Conservation (phyloP, 2,329 filamentous ascomycete genomes). For the Aureobasidium musti region DNA sequence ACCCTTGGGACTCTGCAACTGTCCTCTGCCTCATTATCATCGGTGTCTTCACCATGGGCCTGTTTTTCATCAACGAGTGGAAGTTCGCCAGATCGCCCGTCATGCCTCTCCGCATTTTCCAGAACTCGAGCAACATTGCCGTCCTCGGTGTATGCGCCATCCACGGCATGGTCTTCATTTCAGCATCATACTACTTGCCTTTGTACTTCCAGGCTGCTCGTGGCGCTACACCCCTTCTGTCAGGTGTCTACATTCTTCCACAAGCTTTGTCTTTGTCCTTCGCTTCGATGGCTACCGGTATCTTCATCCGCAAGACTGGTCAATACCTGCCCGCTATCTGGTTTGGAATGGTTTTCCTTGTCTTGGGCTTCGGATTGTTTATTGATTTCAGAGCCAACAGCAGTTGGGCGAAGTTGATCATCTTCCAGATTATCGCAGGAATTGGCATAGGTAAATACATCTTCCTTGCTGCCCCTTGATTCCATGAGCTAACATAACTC, state of each 20-base stretch:
- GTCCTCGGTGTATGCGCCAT: slow-evolving; percentile 67
- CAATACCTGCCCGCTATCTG: slow-evolving; percentile 57
- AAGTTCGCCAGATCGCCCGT: slow-evolving; percentile 74
- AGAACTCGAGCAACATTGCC: slow-evolving; percentile 64
- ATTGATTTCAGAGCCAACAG: slow-evolving; percentile 42
- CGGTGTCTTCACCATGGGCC: slow-evolving; percentile 36
- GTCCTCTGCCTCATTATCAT: slow-evolving; percentile 48
- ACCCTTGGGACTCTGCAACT: slow-evolving; percentile 72
- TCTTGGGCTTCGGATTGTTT: slow-evolving; percentile 45
- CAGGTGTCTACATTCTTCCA: slow-evolving; percentile 61
- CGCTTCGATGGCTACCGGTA: slow-evolving; percentile 40
- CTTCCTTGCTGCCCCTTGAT: neutral
- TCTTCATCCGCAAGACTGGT: slow-evolving; percentile 51
- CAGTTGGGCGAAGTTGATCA: slow-evolving; percentile 44
- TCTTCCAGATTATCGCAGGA: slow-evolving; percentile 64
- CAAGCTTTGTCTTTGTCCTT: slow-evolving; percentile 41
- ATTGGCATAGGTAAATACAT: slow-evolving; percentile 54
- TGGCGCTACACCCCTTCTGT: slow-evolving; percentile 66
- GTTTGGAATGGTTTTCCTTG: slow-evolving; percentile 47
- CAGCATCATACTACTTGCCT: slow-evolving; percentile 75
- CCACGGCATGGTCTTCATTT: slow-evolving; percentile 77
- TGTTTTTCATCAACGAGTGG: slow-evolving; percentile 74
- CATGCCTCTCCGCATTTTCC: slow-evolving; percentile 73
- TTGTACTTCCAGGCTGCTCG: slow-evolving; percentile 82
- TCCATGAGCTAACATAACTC: neutral